Evolutionary conservation across 176 grass and related monocot species (phyloP).

Genomic region (Pharus latifolius): DNA sequence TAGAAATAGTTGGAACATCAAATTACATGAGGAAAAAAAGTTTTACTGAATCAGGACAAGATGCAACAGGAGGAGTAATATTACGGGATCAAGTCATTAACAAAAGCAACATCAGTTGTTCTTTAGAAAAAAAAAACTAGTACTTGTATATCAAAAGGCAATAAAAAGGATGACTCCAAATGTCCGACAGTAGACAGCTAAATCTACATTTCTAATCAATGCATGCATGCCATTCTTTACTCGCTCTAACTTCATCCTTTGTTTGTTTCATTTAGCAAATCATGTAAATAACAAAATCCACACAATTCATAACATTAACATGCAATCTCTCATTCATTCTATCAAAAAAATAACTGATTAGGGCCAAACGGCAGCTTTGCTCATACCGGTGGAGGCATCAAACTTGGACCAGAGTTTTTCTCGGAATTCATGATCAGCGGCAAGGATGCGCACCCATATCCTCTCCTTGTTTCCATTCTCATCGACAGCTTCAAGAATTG

Average conservation of each 20-base stretch:
- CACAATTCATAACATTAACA: not conserved
- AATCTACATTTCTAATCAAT: too few species aligned
- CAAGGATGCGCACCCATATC: conserved; percentile 87
- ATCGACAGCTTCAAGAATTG: conserved; percentile 69
- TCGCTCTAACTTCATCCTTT: not conserved
- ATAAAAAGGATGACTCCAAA: too few species aligned
- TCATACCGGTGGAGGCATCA: conserved; percentile 64
- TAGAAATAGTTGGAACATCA: conserved; percentile 13
- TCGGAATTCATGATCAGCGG: conserved; percentile 71
- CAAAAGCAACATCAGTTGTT: not conserved
- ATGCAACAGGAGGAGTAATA: not conserved
- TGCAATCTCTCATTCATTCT: not conserved
- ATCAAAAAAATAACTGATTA: not conserved
- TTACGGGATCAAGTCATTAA: not conserved
- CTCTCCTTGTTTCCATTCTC: conserved; percentile 71
- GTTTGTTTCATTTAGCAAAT: not conserved
- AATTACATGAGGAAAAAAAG: not conserved
- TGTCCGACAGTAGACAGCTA: too few species aligned
- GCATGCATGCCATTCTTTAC: too few species aligned
- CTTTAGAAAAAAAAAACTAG: too few species aligned
- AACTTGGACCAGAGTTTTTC: conserved; percentile 83
- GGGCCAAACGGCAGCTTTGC: not conserved
- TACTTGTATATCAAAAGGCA: too few species aligned
- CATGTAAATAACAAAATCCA: not conserved
- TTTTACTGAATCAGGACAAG: not conserved